Percentiles rank a stretch among this genome's conserved stretches.
Conservation (phyloP, 106 monocot species). For the Iris macrosiphon region DNA sequence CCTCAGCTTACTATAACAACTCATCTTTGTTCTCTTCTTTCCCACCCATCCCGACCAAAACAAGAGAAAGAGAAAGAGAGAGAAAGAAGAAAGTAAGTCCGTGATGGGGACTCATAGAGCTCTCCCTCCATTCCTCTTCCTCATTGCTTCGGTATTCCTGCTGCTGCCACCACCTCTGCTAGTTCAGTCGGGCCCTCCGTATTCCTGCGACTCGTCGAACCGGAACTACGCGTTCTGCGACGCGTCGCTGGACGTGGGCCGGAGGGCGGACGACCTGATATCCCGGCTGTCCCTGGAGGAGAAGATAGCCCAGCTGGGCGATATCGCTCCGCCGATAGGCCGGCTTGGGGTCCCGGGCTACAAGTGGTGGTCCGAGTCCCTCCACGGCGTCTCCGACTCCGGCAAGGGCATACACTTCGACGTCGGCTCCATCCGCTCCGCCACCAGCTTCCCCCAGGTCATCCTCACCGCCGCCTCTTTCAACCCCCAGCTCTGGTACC, state of each 20-base stretch:
- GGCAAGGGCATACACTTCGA: conserved; percentile 64
- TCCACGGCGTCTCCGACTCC: conserved; percentile 65
- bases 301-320: conserved; percentile 82
- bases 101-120: conserved; percentile 11
- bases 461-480: conserved; percentile 89
- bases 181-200: conserved; percentile 44
- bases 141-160: conserved; percentile 7
- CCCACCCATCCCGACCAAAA: background rate
- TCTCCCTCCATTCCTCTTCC: background rate
- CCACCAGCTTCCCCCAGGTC: conserved; percentile 92
- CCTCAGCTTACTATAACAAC: background rate
- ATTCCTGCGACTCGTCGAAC: conserved; percentile 43
- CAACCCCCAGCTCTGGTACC: conserved; percentile 72
- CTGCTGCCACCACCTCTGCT: background rate
- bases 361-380: conserved; percentile 96
- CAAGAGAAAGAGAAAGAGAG: too few relatives aligned
- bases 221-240: conserved; percentile 51
- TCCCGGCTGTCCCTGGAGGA: conserved; percentile 58
- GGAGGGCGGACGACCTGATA: conserved; percentile 50
- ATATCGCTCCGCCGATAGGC: conserved; percentile 54
- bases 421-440: conserved; percentile 36
- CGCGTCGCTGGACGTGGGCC: conserved; percentile 18
- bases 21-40: background rate
- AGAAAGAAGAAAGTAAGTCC: too few relatives aligned
- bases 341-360: conserved; percentile 73